Conservation (phyloP, 1,139 yeast genomes). For the Blastobotrys niveus region DNA sequence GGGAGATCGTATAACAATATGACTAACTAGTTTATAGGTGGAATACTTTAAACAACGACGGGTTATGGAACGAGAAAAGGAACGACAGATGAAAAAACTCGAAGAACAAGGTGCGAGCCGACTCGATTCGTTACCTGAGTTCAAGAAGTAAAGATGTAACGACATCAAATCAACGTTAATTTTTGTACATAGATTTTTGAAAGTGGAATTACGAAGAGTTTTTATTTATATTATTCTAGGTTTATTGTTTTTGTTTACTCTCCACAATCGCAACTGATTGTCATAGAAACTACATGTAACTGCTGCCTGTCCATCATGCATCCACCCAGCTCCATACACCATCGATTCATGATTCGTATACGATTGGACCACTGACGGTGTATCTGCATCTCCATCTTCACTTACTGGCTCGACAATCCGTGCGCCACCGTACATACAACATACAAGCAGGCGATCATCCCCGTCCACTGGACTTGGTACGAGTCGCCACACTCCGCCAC, state of each 20-base stretch:
- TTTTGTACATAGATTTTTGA: conserved; percentile 2
- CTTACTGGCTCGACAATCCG: conserved; percentile 51
- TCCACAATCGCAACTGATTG: conserved; percentile 71
- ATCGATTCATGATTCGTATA: conserved; percentile 79
- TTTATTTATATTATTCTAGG: background rate
- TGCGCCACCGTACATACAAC: conserved; percentile 97
- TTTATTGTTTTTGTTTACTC: background rate
- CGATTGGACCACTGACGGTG: conserved; percentile 45
- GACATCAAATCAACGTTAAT: background rate
- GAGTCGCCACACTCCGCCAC: conserved; percentile 95
- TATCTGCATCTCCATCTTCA: no score
- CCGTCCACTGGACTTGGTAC: conserved; percentile 50
- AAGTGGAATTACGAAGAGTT: background rate
- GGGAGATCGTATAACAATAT: no score
- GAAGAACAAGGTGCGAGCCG: conserved; percentile 46
- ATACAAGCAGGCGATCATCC: conserved; percentile 49
- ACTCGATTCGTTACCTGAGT: conserved; percentile 22
- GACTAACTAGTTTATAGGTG: no score
- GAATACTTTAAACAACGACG: conserved; percentile 64
- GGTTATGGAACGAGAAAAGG: conserved; percentile 51
- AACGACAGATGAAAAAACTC: conserved; percentile 47
- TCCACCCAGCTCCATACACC: conserved; percentile 96
- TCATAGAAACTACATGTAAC: conserved; percentile 93
- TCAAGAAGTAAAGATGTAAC: conserved; percentile 17
- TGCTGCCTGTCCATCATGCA: conserved; percentile 41